Percentiles rank a stretch among this genome's conserved stretches.
phyloP scores from a whole-genome alignment of 441 rosid genomes.

The Erysimum cheiri region DNA sequence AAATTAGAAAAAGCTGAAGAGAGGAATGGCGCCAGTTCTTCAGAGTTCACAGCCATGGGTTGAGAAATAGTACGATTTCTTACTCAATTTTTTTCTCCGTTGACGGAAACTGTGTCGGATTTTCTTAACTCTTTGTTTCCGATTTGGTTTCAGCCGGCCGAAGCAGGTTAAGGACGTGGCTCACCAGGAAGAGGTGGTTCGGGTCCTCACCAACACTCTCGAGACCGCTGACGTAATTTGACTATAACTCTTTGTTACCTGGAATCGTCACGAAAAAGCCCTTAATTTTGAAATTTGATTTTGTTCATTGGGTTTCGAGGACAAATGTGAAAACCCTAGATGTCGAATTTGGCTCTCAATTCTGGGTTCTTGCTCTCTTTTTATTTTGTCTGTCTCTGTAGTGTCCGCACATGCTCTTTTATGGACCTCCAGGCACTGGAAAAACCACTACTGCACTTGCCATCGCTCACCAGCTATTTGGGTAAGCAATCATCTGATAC shows the following conservation, averaged over 20 bases:
- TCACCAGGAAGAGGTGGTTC: conserved; percentile 97
- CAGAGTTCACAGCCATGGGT: conserved; percentile 97
- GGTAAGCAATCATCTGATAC: conserved; percentile 50
- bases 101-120: not conserved
- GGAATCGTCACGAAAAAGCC: conserved; percentile 33
- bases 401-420: conserved; percentile 98
- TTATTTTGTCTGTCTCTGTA: conserved; percentile 19
- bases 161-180: conserved; percentile 94
- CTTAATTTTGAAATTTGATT: conserved; percentile 30
- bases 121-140: conserved; percentile 4
- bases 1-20: not conserved
- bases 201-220: conserved; percentile 94
- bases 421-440: conserved; percentile 95
- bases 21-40: conserved; percentile 81
- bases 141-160: conserved; percentile 67
- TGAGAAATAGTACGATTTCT: conserved; percentile 77
- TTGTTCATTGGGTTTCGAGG: not conserved
- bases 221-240: conserved; percentile 67
- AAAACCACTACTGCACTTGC: conserved; percentile 97
- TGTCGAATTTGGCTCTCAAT: conserved; percentile 18
- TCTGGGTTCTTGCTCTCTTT: not conserved
- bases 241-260: not conserved
- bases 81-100: not conserved
- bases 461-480: conserved; percentile 87
- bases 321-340: conserved; percentile 48